Evolutionary conservation across 495 filamentous ascomycete genomes (phyloP).

Genomic region (Hypoxylon fuscum): DNA sequence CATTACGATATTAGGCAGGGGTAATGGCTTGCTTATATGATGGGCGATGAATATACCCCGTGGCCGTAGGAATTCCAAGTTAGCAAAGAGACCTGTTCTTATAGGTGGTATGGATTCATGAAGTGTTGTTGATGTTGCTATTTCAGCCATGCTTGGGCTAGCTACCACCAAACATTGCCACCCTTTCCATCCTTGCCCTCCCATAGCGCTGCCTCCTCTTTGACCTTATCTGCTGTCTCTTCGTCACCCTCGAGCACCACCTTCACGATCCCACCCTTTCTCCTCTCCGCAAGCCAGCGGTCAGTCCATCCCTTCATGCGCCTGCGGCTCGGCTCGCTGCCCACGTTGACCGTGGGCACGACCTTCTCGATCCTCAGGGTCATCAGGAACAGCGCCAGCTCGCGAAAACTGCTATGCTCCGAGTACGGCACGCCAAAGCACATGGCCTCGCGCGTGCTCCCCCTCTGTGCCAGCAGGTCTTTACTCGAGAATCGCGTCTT

Average conservation of each 20-base stretch:
- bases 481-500: slow-evolving; percentile 67
- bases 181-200: slow-evolving; percentile 53
- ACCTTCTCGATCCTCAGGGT: slow-evolving; percentile 85
- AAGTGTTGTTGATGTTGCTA: too few relatives aligned
- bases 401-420: slow-evolving; percentile 93
- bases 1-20: too few relatives aligned
- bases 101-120: too few relatives aligned
- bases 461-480: slow-evolving; percentile 80
- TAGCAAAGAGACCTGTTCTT: too few relatives aligned
- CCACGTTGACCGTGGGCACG: slow-evolving; percentile 94
- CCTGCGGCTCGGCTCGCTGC: slow-evolving; percentile 66
- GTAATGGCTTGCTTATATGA: too few relatives aligned
- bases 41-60: too few relatives aligned
- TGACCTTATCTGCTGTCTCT: slow-evolving; percentile 31
- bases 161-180: slow-evolving; percentile 57
- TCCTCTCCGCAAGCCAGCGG: slow-evolving; percentile 84
- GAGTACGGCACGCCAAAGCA: slow-evolving; percentile 95
- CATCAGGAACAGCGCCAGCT: slow-evolving; percentile 93
- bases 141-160: too few relatives aligned
- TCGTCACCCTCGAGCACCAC: slow-evolving; percentile 51
- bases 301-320: slow-evolving; percentile 94
- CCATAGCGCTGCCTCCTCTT: slow-evolving; percentile 46
- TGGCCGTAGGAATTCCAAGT: too few relatives aligned
- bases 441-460: slow-evolving; percentile 75
- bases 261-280: slow-evolving; percentile 76